These are phyloP conservation scores for Massarina eburnea DNA, from an alignment of 2,329 filamentous ascomycete species.

Conservation along the genomic window DNA sequence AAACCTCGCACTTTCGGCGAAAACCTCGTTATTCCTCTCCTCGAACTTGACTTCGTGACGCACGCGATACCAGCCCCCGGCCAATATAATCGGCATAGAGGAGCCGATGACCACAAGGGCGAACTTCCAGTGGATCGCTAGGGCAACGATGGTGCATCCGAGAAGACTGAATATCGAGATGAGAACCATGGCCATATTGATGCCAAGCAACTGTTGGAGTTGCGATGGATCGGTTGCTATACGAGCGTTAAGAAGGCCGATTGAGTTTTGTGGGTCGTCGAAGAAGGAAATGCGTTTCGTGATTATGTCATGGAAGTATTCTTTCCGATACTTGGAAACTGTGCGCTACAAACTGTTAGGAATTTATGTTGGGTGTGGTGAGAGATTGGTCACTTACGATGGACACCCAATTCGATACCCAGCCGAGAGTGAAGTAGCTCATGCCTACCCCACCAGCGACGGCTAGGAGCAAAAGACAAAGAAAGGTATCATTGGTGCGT, in stretches of 20 bases:
- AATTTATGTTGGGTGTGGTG: not conserved
- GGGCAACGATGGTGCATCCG: conserved; percentile 66
- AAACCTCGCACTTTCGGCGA: conserved; percentile 78
- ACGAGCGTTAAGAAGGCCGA: conserved; percentile 74
- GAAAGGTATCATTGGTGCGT: conserved; percentile 20
- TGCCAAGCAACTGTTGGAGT: conserved; percentile 26
- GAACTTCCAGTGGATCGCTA: conserved; percentile 81
- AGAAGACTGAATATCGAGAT: conserved; percentile 77
- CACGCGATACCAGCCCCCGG: conserved; percentile 78
- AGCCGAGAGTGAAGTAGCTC: conserved; percentile 25
- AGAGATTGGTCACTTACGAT: conserved; percentile 13
- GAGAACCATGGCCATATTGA: conserved; percentile 70
- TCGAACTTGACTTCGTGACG: conserved; percentile 47
- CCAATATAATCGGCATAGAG: conserved; percentile 69
- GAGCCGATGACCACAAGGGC: conserved; percentile 71
- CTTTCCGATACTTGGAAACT: conserved; percentile 74
- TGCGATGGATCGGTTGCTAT: conserved; percentile 44
- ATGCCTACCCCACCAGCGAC: conserved; percentile 22
- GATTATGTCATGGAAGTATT: conserved; percentile 81
- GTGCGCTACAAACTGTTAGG: conserved; percentile 14
- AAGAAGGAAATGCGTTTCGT: conserved; percentile 93
- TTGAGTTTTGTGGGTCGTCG: conserved; percentile 82
- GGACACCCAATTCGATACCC: conserved; percentile 27
- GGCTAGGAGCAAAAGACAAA: conserved; percentile 48
- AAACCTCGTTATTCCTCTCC: conserved; percentile 65